phyloP scores from a whole-genome alignment of 352 stramenopile genomes.

The Globisporangium barbulae region DNA sequence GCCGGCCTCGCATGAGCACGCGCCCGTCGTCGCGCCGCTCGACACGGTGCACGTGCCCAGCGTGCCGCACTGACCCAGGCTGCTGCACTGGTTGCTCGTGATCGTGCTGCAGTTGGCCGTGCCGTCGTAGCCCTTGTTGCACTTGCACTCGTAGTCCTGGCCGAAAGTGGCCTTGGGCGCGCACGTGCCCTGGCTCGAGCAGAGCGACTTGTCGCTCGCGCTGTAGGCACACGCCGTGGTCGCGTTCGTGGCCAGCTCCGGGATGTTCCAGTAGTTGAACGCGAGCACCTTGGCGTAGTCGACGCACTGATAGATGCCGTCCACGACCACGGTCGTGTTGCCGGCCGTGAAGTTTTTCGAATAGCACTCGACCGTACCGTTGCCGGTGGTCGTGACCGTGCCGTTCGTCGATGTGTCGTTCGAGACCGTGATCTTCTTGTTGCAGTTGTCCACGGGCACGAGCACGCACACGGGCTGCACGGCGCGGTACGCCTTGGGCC shows the following conservation, averaged over 20 bases:
- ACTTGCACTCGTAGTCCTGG: conserved; percentile 73
- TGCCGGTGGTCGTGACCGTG: conserved; percentile 17
- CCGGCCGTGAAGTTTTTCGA: conserved; percentile 57
- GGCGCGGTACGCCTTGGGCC: conserved; percentile 62
- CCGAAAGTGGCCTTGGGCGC: conserved; percentile 49
- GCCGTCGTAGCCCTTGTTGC: conserved; percentile 64
- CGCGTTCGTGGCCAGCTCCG: conserved; percentile 57
- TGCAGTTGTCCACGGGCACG: conserved; percentile 56
- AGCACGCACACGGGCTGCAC: conserved; percentile 76
- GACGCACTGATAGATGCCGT: conserved; percentile 77
- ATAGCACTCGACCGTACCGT: conserved; percentile 64
- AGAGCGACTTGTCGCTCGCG: conserved; percentile 41
- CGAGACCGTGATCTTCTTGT: conserved; percentile 45
- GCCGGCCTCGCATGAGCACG: conserved; percentile 48
- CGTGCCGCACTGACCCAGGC: conserved; percentile 61
- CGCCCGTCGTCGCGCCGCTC: conserved; percentile 25
- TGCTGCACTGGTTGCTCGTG: conserved; percentile 71
- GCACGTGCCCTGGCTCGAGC: conserved; percentile 71
- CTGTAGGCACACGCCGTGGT: conserved; percentile 53
- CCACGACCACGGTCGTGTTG: conserved; percentile 39
- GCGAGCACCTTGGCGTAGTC: conserved; percentile 61
- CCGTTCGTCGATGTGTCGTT: conserved; percentile 16
- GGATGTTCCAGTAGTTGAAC: conserved; percentile 53
- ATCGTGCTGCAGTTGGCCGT: conserved; percentile 47
- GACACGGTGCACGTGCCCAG: conserved; percentile 44